Evolutionary conservation across 1,139 yeast species (phyloP).

Genomic region (Hemisphaericaspora subhashii): DNA sequence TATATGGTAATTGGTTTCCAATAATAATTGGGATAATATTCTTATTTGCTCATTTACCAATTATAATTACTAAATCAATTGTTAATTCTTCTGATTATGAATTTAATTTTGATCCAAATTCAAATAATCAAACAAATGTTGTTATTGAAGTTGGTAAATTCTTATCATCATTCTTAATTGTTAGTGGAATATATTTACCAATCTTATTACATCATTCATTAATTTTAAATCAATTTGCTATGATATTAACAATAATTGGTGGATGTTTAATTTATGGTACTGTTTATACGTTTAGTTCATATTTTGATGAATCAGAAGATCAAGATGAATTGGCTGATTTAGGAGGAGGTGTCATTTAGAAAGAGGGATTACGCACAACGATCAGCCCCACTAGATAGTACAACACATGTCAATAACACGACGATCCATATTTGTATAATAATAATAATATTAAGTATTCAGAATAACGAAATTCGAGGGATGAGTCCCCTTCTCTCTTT

Average conservation of each 20-base stretch:
- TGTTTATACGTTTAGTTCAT: conserved; percentile 68
- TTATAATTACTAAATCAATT: conserved; percentile 39
- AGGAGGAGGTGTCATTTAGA: conserved; percentile 32
- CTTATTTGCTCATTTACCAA: conserved; percentile 71
- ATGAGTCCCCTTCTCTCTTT: too few species aligned
- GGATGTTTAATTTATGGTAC: conserved; percentile 73
- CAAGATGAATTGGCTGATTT: conserved; percentile 33
- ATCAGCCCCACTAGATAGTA: too few species aligned
- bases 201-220: conserved; percentile 63
- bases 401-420: too few species aligned
- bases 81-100: conserved; percentile 42
- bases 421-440: too few species aligned
- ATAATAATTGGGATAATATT: conserved; percentile 54
- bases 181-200: conserved; percentile 70
- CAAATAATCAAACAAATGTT: conserved; percentile 29
- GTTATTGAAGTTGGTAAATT: conserved; percentile 65
- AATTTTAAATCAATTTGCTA: conserved; percentile 58
- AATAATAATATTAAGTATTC: too few species aligned
- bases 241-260: conserved; percentile 63
- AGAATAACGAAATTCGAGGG: too few species aligned
- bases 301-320: conserved; percentile 62
- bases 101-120: conserved; percentile 43
- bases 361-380: too few species aligned
- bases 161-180: conserved; percentile 62
- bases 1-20: conserved; percentile 79